Evolutionary conservation across 805 yeast genomes (phyloP), one percentile per base, ranked within the genome.

Genomic region (Yarrowia alimentaria): DNA sequence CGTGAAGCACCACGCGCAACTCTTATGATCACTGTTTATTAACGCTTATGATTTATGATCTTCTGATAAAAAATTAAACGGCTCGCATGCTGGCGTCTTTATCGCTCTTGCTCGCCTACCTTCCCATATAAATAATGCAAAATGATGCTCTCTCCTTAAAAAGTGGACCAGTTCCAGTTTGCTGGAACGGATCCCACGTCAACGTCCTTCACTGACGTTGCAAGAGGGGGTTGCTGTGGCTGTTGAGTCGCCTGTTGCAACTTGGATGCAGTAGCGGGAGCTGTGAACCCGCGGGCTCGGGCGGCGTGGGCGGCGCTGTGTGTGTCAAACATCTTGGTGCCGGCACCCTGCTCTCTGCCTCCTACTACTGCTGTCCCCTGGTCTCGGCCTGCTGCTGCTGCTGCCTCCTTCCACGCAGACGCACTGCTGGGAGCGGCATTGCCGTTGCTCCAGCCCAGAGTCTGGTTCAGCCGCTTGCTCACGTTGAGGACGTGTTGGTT

Each of bases 91-190:
- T n/a, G n/a, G n/a, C n/a, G n/a, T n/a, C n/a, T n/a, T n/a, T n/a
- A n/a, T n/a, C n/a, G n/a, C n/a, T n/a, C n/a, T n/a, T n/a, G n/a
- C n/a, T n/a, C n/a, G n/a, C n/a, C n/a, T n/a, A n/a, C n/a, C n/a
- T n/a, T n/a, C n/a, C n/a, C n/a, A n/a, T n/a, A n/a, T n/a, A n/a
- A n/a, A n/a, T n/a, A n/a, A n/a, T n/a, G n/a, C n/a, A n/a, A n/a
- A n/a, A n/a, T n/a, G n/a, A n/a, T n/a, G n/a, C n/a, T n/a, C n/a
- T n/a, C n/a, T n/a, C n/a, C n/a, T 32, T 68, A 82, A 58, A 82
- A 82, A 14, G 87, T 81, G 55, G 85, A 79, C 90, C 90, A 83
- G 59, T 78, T 79, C 89, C 89, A 83, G 62, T 83, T 85, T 13
- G 83, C 86, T 11, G 88, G 88, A 8, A 82, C 79, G 32, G 69